phyloP scores from a whole-genome alignment of 164 flowering plant species.

The Nymphaea thermarum region DNA sequence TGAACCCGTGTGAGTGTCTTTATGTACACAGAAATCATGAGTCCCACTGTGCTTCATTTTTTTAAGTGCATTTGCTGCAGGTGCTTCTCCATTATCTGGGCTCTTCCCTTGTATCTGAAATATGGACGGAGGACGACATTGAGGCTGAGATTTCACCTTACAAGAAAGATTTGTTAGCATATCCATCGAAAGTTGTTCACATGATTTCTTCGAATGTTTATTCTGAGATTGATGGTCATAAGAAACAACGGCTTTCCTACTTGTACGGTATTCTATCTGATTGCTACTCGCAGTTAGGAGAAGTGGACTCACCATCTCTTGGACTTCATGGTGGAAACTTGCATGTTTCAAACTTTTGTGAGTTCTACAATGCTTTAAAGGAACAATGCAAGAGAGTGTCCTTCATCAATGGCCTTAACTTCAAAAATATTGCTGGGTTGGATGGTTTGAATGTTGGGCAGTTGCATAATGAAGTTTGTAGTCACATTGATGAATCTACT shows the following conservation, averaged over 20 bases:
- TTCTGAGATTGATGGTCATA: constrained; percentile 69
- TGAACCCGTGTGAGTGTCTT: background rate
- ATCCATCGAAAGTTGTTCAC: constrained; percentile 36
- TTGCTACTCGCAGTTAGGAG: constrained; percentile 45
- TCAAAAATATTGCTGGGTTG: constrained; percentile 74
- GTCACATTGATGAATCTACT: constrained; percentile 38
- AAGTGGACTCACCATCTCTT: constrained; percentile 15
- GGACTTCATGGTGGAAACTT: constrained; percentile 5
- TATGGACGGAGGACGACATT: constrained; percentile 74
- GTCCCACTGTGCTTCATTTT: no score
- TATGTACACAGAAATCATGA: background rate
- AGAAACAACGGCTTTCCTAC: constrained; percentile 68
- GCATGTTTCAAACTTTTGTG: constrained; percentile 21
- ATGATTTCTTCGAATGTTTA: constrained; percentile 41
- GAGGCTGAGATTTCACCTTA: constrained; percentile 34
- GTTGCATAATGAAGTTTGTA: constrained; percentile 50
- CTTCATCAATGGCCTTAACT: constrained; percentile 49
- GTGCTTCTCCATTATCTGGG: constrained; percentile 49
- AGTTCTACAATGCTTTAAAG: constrained; percentile 44
- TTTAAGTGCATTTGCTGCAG: constrained; percentile 22
- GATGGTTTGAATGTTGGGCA: constrained; percentile 41
- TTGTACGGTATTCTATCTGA: constrained; percentile 61
- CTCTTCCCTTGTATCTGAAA: constrained; percentile 66
- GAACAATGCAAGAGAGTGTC: constrained; percentile 72
- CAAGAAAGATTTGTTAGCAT: constrained; percentile 36